Base-by-base conservation (phyloP, 768 basidiomycete genomes). In the Russula earlei region DNA sequence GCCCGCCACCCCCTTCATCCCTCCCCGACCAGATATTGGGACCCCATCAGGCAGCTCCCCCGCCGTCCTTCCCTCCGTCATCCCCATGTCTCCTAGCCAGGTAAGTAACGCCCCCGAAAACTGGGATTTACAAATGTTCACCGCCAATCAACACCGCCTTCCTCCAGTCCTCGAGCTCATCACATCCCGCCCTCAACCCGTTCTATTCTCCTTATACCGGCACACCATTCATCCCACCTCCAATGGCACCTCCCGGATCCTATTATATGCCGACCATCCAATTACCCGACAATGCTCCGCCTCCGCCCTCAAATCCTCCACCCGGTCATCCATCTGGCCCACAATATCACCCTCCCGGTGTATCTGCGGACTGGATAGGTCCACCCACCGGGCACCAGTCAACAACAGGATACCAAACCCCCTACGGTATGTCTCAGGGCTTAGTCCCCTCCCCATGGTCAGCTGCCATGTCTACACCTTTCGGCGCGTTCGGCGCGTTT, bases 341-440 rank as follows among this genome's bases (percentile, higher is more conserved):
- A 25, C 67, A 59, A 10, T 53, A 61, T 20, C 60, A 61, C 9
- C 58, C 58, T 9, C 51, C 58, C 34, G 69, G 68, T 3, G 60
- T 70, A 41, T 66, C 69, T 1, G 43, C 64, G 0, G 70, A 71
- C 53, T 71, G 64, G 65, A 67, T 66, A 20, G 70, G 69, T 2
- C 60, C 52, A 14, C 49, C 52, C 10, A 42, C 55, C 11, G 47
- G 45, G 3, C 62, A 59, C 0, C 62, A 58, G 52, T 51, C 61
- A 42, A 36, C n/a, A n/a, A n/a, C 60, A 3, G 59, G 63, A 15
- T 57, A 59, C 24, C 49, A 12, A 12, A 54, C 58, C 19, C 60
- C 51, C 6, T 56, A 44, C n/a, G 47, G 37, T 33, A 22, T 20
- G 9, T 56, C 17, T 5, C 25, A 27, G 6, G 46, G 52, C 5